Base-by-base conservation (phyloP, 108 stramenopile species). In the Stephanodiscus minutulus region DNA sequence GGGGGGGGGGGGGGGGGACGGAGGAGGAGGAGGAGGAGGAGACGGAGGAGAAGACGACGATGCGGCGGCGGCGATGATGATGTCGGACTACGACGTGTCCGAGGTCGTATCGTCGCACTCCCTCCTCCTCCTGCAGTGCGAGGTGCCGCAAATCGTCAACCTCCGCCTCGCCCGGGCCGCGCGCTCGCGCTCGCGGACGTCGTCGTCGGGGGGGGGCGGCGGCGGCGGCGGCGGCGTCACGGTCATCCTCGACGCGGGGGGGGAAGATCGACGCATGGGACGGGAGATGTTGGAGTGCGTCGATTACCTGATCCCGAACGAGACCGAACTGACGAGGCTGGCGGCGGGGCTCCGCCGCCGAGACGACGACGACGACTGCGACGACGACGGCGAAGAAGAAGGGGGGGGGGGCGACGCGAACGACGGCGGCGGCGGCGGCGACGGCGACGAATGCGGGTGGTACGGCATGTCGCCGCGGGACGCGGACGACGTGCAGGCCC, bases 261-360 rank as follows among this genome's bases (percentile, higher is more conserved):
- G 92, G 43, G 88, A 87, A 72, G 91, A 91, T 66, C 75, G 89
- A 31, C 56, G 60, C 0, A 88, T 95, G 59, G 57, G 56, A 33
- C 25, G 58, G 28, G 84, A 80, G 37, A 76, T 88, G 66, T 55
- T 94, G 61, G 53, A 64, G 25, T 66, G 48, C 29, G 87, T 86
- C 39, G 89, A 90, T 60, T 94, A 81, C 56, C 53, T 94, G 59
- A 74, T 88, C 17, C 93, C 93, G 9, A 94, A 94, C 79, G 85
- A 86, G 62, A 88, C 68, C 36, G 93, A 94, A 67, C 62, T 90
- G 49, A 61, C 74, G n/a, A 80, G 93, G 22, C 65, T 94, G 41
- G 77, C 83, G n/a, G 35, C 20, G 49, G n/a, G n/a, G 76, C 77
- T 9, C 73, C 69, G 25, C 0, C 31, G 3, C 9, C 11, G 1